These are phyloP conservation scores for Kluyveromyces nonfermentans DNA, from an alignment of 805 yeast species.

Conservation along the genomic window DNA sequence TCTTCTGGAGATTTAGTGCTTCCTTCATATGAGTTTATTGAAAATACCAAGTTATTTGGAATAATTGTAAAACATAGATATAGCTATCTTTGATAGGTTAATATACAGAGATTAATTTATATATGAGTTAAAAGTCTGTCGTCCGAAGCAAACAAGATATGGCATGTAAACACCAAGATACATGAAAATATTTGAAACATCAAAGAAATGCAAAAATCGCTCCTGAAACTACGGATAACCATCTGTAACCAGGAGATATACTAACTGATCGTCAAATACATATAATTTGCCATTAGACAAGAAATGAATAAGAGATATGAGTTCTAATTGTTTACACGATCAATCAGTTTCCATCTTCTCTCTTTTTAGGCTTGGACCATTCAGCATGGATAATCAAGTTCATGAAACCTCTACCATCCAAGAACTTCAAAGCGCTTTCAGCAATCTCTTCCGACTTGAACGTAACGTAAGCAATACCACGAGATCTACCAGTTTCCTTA, in stretches of 20 bases:
- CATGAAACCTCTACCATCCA: slow-evolving; percentile 90
- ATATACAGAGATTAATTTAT: background rate
- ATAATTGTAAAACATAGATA: background rate
- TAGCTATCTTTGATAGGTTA: background rate
- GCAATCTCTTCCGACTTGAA: slow-evolving; percentile 63
- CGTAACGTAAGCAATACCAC: slow-evolving; percentile 93
- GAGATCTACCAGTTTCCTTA: slow-evolving; percentile 87
- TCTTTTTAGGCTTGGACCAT: slow-evolving; percentile 41
- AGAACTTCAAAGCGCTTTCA: slow-evolving; percentile 59
- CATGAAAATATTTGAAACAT: background rate
- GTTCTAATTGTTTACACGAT: background rate
- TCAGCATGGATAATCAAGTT: slow-evolving; percentile 68
- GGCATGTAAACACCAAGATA: background rate
- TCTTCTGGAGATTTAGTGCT: background rate
- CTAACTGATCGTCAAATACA: background rate
- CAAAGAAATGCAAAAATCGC: background rate
- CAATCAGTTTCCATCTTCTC: background rate
- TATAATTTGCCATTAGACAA: background rate
- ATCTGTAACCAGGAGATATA: background rate
- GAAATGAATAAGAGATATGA: background rate
- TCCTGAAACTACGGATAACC: background rate
- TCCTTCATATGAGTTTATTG: background rate
- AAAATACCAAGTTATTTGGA: too few relatives aligned
- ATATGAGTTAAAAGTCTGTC: background rate
- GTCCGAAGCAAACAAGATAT: background rate